These are phyloP conservation scores for Takashimella koratensis DNA, from an alignment of 1,284 basidiomycete species.

Conservation along the genomic window DNA sequence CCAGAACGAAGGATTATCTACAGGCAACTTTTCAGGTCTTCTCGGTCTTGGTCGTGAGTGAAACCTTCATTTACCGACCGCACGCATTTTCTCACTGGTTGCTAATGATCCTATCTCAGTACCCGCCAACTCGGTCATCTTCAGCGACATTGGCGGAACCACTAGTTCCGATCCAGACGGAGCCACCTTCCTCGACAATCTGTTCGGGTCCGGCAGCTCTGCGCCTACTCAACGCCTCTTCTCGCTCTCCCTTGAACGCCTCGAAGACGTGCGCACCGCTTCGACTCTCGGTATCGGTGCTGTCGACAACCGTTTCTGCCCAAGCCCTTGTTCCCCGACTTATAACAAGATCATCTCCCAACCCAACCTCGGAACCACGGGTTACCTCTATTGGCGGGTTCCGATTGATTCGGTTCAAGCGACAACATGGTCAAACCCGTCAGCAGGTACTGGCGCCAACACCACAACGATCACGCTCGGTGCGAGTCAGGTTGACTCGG, in stretches of 20 bases:
- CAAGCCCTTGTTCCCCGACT: slow-evolving; percentile 33
- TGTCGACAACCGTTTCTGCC: slow-evolving; percentile 29
- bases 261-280: slow-evolving; percentile 43
- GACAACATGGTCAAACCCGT: slow-evolving; percentile 25
- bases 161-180: slow-evolving; percentile 46
- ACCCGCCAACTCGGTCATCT: slow-evolving; percentile 44
- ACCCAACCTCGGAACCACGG: slow-evolving; percentile 36
- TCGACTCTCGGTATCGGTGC: slow-evolving; percentile 42
- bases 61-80: neutral
- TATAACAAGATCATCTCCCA: slow-evolving; percentile 42
- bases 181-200: slow-evolving; percentile 48
- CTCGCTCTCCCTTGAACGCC: slow-evolving; percentile 39
- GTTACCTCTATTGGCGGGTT: slow-evolving; percentile 43
- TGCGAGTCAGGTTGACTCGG: slow-evolving; percentile 22
- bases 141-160: slow-evolving; percentile 37
- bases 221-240: slow-evolving; percentile 45
- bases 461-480: slow-evolving; percentile 26
- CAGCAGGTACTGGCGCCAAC: slow-evolving; percentile 23
- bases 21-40: slow-evolving; percentile 42
- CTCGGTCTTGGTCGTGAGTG: slow-evolving; percentile 43
- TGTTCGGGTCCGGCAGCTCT: slow-evolving; percentile 43
- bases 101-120: slow-evolving; percentile 15
- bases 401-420: slow-evolving; percentile 26
- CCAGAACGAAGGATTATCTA: slow-evolving; percentile 36
- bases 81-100: neutral